Evolutionary conservation across 805 yeast genomes (phyloP), one percentile per base, ranked within the genome.

Genomic region (Kodamaea neixiangensis): DNA sequence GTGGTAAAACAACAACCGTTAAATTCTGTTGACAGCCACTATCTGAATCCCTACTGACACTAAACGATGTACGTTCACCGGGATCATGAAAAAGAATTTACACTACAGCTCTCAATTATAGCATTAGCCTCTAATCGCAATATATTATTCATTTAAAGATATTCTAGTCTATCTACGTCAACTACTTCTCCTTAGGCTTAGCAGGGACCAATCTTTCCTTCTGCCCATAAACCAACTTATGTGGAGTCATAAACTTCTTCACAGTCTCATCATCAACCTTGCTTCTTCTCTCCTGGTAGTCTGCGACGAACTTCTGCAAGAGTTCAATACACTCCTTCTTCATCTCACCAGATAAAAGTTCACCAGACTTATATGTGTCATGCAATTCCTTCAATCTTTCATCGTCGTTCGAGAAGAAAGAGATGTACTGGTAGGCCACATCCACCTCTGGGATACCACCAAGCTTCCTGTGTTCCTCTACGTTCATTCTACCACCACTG

Each of bases 401-500:
- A 65, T 94, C 98, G 67, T 93, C 98, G 58, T 90, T 89, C 45
- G 82, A 73, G 79, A 94, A 92, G 75, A 94, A 94, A 5, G 91
- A 81, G 56, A 94, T 74, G 67, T 94, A 94, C 73, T 94, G 98
- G 75, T 76, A 94, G 2, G 99, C 89, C 50, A 94, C 97, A 68
- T 94, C 99, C 33, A 92, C 86, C 57, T 93, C 97, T 44, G 97
- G 96, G 66, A 94, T 79, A 63, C 98, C 99, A 50, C 99, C 99
- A 49, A 77, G 75, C 68, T 77, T 76, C 70, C 97, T 84, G 73
- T 94, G 99, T 62, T 90, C 96, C 68, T 94, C 99, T 44, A 87
- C 73, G 2, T 96, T 80, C 38, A 81, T 87, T 67, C 84, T 81
- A 56, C 99, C 99, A 57, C 99, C 99, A 47, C 96, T 86, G 71